phyloP scores from a whole-genome alignment of 1,284 basidiomycete species.

The Malassezia obtusa region DNA sequence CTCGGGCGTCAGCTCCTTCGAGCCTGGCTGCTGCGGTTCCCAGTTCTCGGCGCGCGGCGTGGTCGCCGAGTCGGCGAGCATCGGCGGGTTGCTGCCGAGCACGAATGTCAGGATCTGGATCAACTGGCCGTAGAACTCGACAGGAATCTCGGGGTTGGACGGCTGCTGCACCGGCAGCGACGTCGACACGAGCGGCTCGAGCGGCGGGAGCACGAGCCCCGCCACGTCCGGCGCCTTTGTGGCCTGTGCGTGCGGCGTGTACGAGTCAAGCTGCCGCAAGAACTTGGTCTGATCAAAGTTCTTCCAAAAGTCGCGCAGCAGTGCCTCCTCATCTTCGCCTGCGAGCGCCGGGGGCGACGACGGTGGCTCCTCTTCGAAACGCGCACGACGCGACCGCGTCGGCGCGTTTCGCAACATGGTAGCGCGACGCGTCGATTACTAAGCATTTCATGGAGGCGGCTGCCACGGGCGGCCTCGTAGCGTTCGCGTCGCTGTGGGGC shows the following conservation, averaged over 20 bases:
- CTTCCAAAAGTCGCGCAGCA: conserved; percentile 6
- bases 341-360: conserved; percentile 7
- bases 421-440: neutral
- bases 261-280: conserved; percentile 8
- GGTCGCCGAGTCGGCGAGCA: conserved; percentile 17
- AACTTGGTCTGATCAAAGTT: conserved; percentile 11
- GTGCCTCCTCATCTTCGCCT: conserved; percentile 12
- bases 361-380: conserved; percentile 5
- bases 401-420: conserved; percentile 5
- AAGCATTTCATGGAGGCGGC: neutral
- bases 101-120: conserved; percentile 39
- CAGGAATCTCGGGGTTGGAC: conserved; percentile 12
- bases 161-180: neutral
- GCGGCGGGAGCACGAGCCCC: neutral
- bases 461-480: conserved; percentile 39
- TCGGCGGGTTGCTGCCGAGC: conserved; percentile 27
- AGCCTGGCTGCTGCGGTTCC: neutral
- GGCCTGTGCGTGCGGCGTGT: conserved; percentile 3
- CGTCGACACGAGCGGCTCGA: neutral
- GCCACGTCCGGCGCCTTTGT: neutral
- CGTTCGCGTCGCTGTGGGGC: conserved; percentile 49
- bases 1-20: neutral
- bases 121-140: conserved; percentile 31
- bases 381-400: neutral
- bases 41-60: neutral